Percentiles rank a stretch among this genome's conserved stretches.
phyloP scores from a whole-genome alignment of 2,329 filamentous ascomycete species.

The Colletotrichum gigasporum region DNA sequence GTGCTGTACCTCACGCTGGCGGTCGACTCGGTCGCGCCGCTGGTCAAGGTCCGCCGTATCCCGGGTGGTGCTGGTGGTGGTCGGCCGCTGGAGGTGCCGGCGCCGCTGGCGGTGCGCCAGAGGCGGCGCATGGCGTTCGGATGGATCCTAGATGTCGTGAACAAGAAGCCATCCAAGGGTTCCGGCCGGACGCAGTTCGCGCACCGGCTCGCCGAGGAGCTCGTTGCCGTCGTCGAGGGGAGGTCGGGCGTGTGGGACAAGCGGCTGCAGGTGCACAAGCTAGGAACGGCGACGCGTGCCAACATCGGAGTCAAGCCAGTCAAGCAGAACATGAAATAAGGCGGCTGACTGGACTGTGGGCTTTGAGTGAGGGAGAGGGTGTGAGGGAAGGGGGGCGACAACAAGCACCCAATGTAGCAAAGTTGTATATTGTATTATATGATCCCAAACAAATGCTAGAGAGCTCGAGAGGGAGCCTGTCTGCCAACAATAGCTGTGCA shows the following conservation, averaged over 20 bases:
- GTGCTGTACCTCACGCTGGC: constrained; percentile 89
- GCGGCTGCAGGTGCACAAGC: constrained; percentile 80
- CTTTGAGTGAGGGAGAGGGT: neutral
- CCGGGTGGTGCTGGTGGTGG: constrained; percentile 88
- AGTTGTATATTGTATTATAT: constrained; percentile 33
- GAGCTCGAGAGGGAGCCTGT: constrained; percentile 20
- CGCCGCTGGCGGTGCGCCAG: constrained; percentile 79
- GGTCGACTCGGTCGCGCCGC: constrained; percentile 90
- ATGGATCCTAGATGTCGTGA: constrained; percentile 90
- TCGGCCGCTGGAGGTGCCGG: constrained; percentile 81
- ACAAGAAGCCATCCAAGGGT: constrained; percentile 78
- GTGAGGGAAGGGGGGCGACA: neutral
- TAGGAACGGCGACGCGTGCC: constrained; percentile 79
- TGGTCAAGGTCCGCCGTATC: constrained; percentile 81
- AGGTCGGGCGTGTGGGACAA: constrained; percentile 86
- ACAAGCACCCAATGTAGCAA: constrained; percentile 16
- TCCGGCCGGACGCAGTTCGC: constrained; percentile 79
- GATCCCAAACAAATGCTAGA: neutral
- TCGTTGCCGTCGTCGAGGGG: constrained; percentile 89
- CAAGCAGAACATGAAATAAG: constrained; percentile 44
- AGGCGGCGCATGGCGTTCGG: constrained; percentile 80
- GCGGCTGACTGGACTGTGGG: too few relatives aligned
- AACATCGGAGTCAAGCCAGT: constrained; percentile 66
- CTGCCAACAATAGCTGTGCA: neutral
- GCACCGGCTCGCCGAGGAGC: constrained; percentile 82